Evolutionary conservation across 495 filamentous ascomycete species (phyloP), one percentile per base, ranked within the genome.

Genomic region (Glonium stellatum): DNA sequence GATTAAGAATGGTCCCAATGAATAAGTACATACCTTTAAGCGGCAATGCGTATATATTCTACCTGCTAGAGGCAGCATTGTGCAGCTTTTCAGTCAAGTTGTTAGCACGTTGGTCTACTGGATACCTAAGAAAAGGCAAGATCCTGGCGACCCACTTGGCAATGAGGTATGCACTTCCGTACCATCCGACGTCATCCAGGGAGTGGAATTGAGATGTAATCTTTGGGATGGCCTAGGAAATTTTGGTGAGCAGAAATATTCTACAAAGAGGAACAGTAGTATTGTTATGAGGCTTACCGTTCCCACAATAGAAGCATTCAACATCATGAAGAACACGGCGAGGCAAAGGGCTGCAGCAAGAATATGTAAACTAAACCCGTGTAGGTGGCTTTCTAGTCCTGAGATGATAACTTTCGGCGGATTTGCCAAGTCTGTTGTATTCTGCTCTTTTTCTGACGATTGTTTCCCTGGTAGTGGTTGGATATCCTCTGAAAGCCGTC

Each of bases 191-290:
- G 65, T 92, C 88, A 6, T 76, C 72, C 1, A 92, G 72, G 12
- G 85, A 82, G 34, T 87, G 76, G 71, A 92, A 93, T 37, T 87
- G 69, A 65, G 87, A 84, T 0, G 88, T 91, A 54, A 93, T 92
- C 50, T 82, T 82, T 6, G 89, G 89, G 51, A 91, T 91, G 18
- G 89, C 89, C 58, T 41, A 5, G 70, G 76, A 57, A 48, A 10
- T 54, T 19, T 58, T 47, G 5, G 0, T 15, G 25, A 25, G n/a
- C n/a, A n/a, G n/a, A n/a, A 51, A 18, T 58, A 3, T 67, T 34
- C 55, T 66, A 63, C 12, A 35, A 55, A 57, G 5, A 1, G 18
- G n/a, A 6, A 12, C 15, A 18, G 10, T 18, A 21, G 22, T 19
- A 23, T 5, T 11, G 54, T n/a, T 10, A 5, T 22, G 4, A 6